Base-by-base conservation (phyloP, 2,329 filamentous ascomycete species). In the Sodiomyces alkalinus region DNA sequence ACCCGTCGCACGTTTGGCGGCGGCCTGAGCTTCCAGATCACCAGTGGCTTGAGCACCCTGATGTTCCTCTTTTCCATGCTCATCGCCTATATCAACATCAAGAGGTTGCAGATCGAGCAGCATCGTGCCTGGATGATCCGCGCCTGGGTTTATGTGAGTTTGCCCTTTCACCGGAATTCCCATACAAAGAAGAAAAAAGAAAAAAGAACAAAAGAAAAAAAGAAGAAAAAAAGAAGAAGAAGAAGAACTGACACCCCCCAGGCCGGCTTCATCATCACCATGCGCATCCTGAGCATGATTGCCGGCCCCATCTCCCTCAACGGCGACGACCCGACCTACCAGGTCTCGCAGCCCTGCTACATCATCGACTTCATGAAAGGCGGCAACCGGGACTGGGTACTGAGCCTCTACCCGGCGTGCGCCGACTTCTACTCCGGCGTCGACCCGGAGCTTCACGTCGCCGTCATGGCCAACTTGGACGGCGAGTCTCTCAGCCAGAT, bases 51-150 rank as follows among this genome's bases (percentile, higher is more conserved):
- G 0, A 40, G 68, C 0, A 57, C 48, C 2, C 51, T 68, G 17
- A 41, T 58, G 7, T 64, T 65, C 2, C 44, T 60, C 0, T 36
- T 44, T 2, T 52, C 56, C 7, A 43, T 68, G 15, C 34, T 41
- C 1, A 33, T 74, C 23, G 63, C 68, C 1, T 61, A 59, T 18
- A 51, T 62, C 42, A 73, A 73, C 35, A 62, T 76, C 44, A 73
- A 67, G 43, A 49, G 54, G 3, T 45, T 74, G 2, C 69, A 74
- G 40, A 68, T 79, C 27, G 68, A 74, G 18, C 62, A 74, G 39
- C 71, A 76, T 34, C 57, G 71, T 2, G 65, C 66, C 3, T 76
- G 69, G 70, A 76, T 75, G 70, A 40, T 76, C 17, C 46, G 71
- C 14, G 55, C 61, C 6, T 64, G 62, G 62, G 49, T 62, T 21